A percentile compares a stretch with the other conserved stretches of the same genome.
Evolutionary conservation across 148 eudicot species (phyloP).

Genomic region (Persicaria tinctoria): DNA sequence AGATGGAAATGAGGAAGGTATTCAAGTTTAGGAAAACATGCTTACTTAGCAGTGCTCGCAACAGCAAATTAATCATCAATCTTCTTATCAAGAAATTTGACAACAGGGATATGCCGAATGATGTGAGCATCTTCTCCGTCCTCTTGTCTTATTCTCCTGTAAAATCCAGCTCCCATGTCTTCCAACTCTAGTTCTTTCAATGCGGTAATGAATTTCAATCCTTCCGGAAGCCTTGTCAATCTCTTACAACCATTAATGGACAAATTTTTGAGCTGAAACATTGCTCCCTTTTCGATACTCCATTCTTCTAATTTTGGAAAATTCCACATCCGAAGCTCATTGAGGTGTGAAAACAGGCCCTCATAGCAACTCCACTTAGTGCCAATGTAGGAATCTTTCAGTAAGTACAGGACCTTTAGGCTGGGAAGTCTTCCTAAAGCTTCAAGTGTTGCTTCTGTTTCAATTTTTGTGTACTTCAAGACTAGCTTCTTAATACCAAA

Average conservation of each 20-base stretch:
- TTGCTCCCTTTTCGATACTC: conserved; percentile 14
- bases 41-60: too few relatives aligned
- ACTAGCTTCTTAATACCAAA: conserved; percentile 18
- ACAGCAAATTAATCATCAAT: too few relatives aligned
- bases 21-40: too few relatives aligned
- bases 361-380: conserved; percentile 14
- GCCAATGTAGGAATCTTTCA: conserved; percentile 24
- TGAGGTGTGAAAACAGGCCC: conserved; percentile 17
- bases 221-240: conserved; percentile 15
- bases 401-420: conserved; percentile 17
- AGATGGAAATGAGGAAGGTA: too few relatives aligned
- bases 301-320: conserved; percentile 17
- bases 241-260: conserved; percentile 13
- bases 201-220: conserved; percentile 12
- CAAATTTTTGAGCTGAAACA: conserved; percentile 19
- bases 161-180: conserved; percentile 20
- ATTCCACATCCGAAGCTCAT: conserved; percentile 15
- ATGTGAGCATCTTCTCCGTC: too few relatives aligned
- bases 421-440: conserved; percentile 16
- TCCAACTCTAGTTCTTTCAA: conserved; percentile 19
- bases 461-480: conserved; percentile 16
- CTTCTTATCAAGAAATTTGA: too few relatives aligned
- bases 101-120: too few relatives aligned
- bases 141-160: not conserved
- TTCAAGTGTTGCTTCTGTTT: conserved; percentile 1